phyloP scores from a whole-genome alignment of 805 yeast species.

The Candida easanensis region DNA sequence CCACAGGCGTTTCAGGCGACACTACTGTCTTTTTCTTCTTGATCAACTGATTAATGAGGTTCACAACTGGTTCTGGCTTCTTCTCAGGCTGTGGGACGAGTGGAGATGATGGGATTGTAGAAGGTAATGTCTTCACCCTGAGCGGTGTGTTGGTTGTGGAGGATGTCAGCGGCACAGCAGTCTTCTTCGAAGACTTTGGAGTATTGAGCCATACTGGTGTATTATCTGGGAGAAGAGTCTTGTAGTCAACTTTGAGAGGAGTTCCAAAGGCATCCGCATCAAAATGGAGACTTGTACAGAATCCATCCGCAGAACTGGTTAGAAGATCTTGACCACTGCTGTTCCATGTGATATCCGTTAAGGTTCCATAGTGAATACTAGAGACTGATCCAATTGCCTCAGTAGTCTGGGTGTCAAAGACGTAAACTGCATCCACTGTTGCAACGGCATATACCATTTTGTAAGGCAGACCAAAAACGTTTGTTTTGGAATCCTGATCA shows the following conservation, averaged over 20 bases:
- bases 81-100: slow-evolving; percentile 4
- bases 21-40: slow-evolving; percentile 8
- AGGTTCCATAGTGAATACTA: slow-evolving; percentile 81
- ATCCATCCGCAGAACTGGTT: slow-evolving; percentile 89
- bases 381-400: slow-evolving; percentile 72
- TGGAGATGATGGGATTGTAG: slow-evolving; percentile 7
- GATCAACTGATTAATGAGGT: slow-evolving; percentile 9
- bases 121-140: background rate
- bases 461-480: slow-evolving; percentile 62
- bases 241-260: slow-evolving; percentile 29
- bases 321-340: slow-evolving; percentile 67
- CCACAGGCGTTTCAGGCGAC: slow-evolving; percentile 2
- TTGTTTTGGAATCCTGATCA: slow-evolving; percentile 7
- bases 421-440: slow-evolving; percentile 76
- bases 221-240: slow-evolving; percentile 15
- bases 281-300: slow-evolving; percentile 68
- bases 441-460: slow-evolving; percentile 90
- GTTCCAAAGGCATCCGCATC: slow-evolving; percentile 56
- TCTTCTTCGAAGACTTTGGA: slow-evolving; percentile 10
- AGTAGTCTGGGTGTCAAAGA: slow-evolving; percentile 74
- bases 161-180: background rate
- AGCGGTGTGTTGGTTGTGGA: background rate
- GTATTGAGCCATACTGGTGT: too few species aligned
- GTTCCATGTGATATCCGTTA: slow-evolving; percentile 88
- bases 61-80: slow-evolving; percentile 9